Percentiles rank a stretch among this genome's conserved stretches.
Evolutionary conservation across 78 protist genomes (phyloP).

Genomic region (Dictyostelium citrinum): DNA sequence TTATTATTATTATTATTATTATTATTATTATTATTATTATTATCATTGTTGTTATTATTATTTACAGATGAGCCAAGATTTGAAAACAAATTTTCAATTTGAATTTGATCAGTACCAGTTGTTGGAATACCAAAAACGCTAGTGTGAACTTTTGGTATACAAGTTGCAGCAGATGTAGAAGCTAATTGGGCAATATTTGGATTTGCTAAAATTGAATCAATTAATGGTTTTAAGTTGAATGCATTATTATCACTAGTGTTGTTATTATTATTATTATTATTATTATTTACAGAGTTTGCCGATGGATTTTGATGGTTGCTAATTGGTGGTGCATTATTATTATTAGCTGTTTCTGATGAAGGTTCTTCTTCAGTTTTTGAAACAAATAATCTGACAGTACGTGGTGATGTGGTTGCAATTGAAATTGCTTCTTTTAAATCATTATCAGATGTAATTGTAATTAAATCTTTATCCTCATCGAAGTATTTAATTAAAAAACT

Average conservation of each 20-base stretch:
- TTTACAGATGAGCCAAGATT: too few species aligned
- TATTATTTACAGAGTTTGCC: not conserved
- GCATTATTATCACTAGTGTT: not conserved
- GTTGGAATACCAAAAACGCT: not conserved
- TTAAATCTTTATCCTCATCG: conserved; percentile 62
- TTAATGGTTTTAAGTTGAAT: not conserved
- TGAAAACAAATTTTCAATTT: not conserved
- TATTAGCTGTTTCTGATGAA: not conserved
- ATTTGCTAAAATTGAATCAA: conserved; percentile 23
- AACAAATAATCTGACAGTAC: not conserved
- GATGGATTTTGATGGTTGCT: not conserved
- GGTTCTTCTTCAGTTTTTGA: not conserved
- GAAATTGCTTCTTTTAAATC: conserved; percentile 62
- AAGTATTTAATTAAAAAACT: conserved; percentile 11
- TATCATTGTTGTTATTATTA: too few species aligned
- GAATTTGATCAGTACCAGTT: not conserved
- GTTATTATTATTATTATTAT: not conserved
- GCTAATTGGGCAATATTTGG: not conserved
- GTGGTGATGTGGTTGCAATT: not conserved
- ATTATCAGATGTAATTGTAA: conserved; percentile 32
- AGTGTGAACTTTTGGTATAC: not conserved
- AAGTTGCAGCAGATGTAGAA: not conserved
- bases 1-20: not conserved
- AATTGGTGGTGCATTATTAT: not conserved
- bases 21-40: not conserved